Evolutionary conservation across 768 basidiomycete species (phyloP), one percentile per base, ranked within the genome.

Genomic region (Daedalea quercina): DNA sequence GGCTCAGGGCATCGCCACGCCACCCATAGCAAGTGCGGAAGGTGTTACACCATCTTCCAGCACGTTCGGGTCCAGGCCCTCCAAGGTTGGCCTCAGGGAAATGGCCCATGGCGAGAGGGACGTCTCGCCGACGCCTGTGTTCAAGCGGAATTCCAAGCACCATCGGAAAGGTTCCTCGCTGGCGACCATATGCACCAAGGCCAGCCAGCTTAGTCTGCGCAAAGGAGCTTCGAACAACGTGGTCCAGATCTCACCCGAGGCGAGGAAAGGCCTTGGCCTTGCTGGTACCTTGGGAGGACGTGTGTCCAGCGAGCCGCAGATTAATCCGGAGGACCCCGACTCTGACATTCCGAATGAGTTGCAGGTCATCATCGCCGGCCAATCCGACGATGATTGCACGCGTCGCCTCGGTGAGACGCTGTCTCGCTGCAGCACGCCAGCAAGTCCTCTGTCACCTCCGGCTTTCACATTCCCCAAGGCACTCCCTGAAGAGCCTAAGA

Each of bases 341-440:
- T 86, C 83, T 1, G 87, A 92, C 59, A 86, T 90, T n/a, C 87
- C 90, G 1, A 79, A 86, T 40, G 90, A 91, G 65, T 64, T 91
- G 51, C 81, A 82, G 56, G 72, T 73, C 22, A 81, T 91, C 44
- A 65, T 91, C 23, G 73, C 72, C 0, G 62, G 70, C 65, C 60
- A 74, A 49, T 56, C 73, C 52, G 33, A 70, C 65, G 70, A 69
- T 28, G 65, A 63, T 19, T 52, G 50, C 47, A 60, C 61, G 3
- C 54, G 51, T 4, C 52, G 48, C 20, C 42, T 64, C 24, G 73
- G 76, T 1, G 76, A 80, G 41, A 77, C 74, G 3, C 53, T 69
- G 60, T 70, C 69, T 6, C 68, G 63, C 50, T 43, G 52, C 31
- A 25, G 53, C 33, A 23, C 43, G 4, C 57, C 52, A 1, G 70